Base-by-base conservation (phyloP, 805 yeast species). In the Isabelozyma pseudorhagii region DNA sequence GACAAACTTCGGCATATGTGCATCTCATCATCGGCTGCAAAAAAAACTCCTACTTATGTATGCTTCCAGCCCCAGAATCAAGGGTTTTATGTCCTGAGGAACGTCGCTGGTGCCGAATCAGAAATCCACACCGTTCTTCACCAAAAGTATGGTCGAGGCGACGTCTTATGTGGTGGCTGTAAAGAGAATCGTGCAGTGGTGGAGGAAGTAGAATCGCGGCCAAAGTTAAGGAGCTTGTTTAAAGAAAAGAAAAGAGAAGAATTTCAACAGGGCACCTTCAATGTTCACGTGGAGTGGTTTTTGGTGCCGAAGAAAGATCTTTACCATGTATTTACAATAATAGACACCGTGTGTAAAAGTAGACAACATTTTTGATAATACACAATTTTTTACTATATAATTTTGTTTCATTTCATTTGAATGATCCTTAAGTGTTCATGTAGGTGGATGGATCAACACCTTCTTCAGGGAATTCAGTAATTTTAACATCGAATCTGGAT, bases 381-480 rank as follows among this genome's bases (percentile, higher is more conserved):
- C 36, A 41, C 44, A 18, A 21, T 21, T 21, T 21, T 41, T 17
- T 18, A 27, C 15, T 21, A 41, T n/a, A 21, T 18, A 41, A 17
- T 5, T 29, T 42, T 42, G 39, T 28, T 28, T 28, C 10, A 36
- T 27, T 45, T 36, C 15, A 18, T 36, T 28, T 43, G 25, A 21
- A 15, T 40, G n/a, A 31, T n/a, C 8, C 28, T 17, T 77, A 91
- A 60, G 96, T 87, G 84, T 93, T 93, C 96, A 94, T 92, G 78
- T 93, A 93, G 62, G 97, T 91, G 49, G 97, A 85, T 61, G 97
- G 92, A 71, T 94, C 99, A 63, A 93, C 90, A 73, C 98, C 97
- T 69, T 89, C 98, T 66, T 87, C 97, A 54, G 99, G 98, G 85
- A 89, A 92, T 64, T 89, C 96, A 53, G 91, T 79, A 66, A 93